Conservation (phyloP, 2,329 filamentous ascomycete species). For the Exophiala sp. region DNA sequence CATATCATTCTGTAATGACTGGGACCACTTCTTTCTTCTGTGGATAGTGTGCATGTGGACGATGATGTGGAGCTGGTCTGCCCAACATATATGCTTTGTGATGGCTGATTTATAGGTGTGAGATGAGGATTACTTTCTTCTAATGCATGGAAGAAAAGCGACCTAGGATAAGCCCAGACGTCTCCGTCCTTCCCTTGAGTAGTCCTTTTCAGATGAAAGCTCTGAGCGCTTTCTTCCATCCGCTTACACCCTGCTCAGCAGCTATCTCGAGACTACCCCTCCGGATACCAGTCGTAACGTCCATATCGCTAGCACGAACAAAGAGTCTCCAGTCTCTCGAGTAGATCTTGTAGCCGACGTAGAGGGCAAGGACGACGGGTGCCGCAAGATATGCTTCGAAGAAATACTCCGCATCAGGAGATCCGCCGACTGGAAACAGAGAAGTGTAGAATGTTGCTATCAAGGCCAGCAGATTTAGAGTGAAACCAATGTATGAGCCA, state of each 20-base stretch:
- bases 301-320: slow-evolving; percentile 20
- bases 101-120: background rate
- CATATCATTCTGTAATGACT: too few relatives aligned
- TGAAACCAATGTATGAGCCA: slow-evolving; percentile 77
- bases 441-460: slow-evolving; percentile 86
- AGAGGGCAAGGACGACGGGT: slow-evolving; percentile 44
- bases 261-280: slow-evolving; percentile 19
- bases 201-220: slow-evolving; percentile 4
- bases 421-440: slow-evolving; percentile 64
- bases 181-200: background rate
- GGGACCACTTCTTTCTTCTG: too few relatives aligned
- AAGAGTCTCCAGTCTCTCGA: slow-evolving; percentile 21
- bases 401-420: slow-evolving; percentile 40
- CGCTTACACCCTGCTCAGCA: background rate
- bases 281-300: slow-evolving; percentile 21
- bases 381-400: slow-evolving; percentile 47
- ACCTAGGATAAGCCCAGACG: slow-evolving; percentile 14
- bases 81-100: too few relatives aligned
- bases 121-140: slow-evolving; percentile 26
- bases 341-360: slow-evolving; percentile 39
- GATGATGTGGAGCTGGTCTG: too few relatives aligned
- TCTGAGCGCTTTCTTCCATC: slow-evolving; percentile 14
- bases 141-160: slow-evolving; percentile 29
- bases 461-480: slow-evolving; percentile 72
- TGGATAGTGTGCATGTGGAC: too few relatives aligned